Percentiles rank a stretch among this genome's conserved stretches.
phyloP scores from a whole-genome alignment of 768 basidiomycete genomes.

The Floccularia luteovirens region DNA sequence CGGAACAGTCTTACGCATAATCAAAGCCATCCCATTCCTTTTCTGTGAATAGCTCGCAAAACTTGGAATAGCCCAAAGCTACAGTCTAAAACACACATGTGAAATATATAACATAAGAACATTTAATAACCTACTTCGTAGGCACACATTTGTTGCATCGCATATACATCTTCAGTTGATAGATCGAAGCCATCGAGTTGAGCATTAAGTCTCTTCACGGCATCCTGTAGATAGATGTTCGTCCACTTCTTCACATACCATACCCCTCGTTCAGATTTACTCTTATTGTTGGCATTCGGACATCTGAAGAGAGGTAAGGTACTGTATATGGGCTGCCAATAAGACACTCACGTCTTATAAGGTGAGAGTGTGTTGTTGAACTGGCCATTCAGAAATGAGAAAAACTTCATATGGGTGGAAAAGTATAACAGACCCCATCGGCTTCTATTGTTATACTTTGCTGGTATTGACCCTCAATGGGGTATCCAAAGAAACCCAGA shows the following conservation, averaged over 20 bases:
- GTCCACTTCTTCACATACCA: constrained; percentile 64
- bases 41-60: constrained; percentile 85
- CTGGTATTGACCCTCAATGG: constrained; percentile 65
- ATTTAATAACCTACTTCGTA: constrained; percentile 53
- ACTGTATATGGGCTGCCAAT: background rate
- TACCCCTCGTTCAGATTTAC: constrained; percentile 49
- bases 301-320: constrained; percentile 31
- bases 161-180: constrained; percentile 61
- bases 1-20: constrained; percentile 56
- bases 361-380: constrained; percentile 86
- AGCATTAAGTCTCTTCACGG: constrained; percentile 49
- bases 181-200: constrained; percentile 57
- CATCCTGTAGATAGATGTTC: constrained; percentile 60
- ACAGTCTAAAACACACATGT: constrained; percentile 59
- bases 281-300: constrained; percentile 42
- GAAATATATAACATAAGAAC: background rate
- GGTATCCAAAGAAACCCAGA: constrained; percentile 72
- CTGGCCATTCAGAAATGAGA: constrained; percentile 18
- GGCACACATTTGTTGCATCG: constrained; percentile 77
- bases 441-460: constrained; percentile 72
- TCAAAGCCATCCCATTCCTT: constrained; percentile 93
- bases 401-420: background rate
- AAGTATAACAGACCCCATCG: constrained; percentile 32
- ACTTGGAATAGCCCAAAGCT: constrained; percentile 84
- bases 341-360: constrained; percentile 53